These are phyloP conservation scores for Salix purpurea DNA, from an alignment of 345 rosid genomes.

Conservation along the genomic window DNA sequence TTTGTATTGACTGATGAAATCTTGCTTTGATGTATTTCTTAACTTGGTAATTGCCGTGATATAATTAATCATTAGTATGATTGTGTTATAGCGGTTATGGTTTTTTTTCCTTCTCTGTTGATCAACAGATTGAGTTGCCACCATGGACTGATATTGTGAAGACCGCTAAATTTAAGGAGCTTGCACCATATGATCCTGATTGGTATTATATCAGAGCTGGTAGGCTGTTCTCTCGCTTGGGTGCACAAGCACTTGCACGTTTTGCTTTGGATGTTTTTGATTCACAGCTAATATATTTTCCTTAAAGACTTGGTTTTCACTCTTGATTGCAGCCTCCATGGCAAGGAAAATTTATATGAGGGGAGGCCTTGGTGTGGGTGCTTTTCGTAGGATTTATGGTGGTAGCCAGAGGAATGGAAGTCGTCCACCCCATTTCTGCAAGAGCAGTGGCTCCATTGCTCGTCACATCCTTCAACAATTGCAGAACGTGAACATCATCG, in stretches of 20 bases:
- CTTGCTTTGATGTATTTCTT: not conserved
- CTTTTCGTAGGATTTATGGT: conserved; percentile 79
- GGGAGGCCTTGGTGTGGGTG: conserved; percentile 93
- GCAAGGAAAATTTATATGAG: conserved; percentile 87
- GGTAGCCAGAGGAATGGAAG: conserved; percentile 88
- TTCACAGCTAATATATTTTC: no score
- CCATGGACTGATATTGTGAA: conserved; percentile 35
- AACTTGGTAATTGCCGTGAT: not conserved
- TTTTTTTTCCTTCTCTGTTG: no score
- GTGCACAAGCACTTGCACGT: not conserved
- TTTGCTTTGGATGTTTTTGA: not conserved
- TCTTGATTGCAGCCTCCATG: conserved; percentile 60
- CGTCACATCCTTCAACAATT: conserved; percentile 84
- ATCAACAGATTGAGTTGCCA: conserved; percentile 71
- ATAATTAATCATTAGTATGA: not conserved
- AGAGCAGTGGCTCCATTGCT: conserved; percentile 81
- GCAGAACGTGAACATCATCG: conserved; percentile 62
- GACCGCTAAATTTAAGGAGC: conserved; percentile 32
- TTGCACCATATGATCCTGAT: conserved; percentile 37
- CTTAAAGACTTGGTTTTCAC: not conserved
- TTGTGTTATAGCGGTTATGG: not conserved
- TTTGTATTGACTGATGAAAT: not conserved
- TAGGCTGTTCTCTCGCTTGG: not conserved
- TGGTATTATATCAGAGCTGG: conserved; percentile 66
- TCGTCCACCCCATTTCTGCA: conserved; percentile 86